Evolutionary conservation across 495 filamentous ascomycete species (phyloP).

Genomic region (Astrocystis sublimbata): DNA sequence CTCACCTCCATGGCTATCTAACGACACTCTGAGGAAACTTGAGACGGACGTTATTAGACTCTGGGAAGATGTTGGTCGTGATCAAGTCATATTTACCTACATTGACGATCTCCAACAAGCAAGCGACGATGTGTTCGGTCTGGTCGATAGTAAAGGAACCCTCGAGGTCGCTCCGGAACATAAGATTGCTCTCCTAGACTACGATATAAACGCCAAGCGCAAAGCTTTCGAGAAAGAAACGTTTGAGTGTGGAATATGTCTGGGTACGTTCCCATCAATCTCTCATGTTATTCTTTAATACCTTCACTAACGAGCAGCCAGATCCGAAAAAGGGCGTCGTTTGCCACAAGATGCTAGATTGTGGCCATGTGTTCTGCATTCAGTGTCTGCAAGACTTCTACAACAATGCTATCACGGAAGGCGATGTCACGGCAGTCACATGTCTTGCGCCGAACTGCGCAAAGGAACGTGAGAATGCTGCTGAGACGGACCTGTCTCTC

Average conservation of each 20-base stretch:
- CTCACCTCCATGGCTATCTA: conserved; percentile 68
- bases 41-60: conserved; percentile 60
- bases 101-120: conserved; percentile 85
- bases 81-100: conserved; percentile 77
- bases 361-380: conserved; percentile 88
- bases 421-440: conserved; percentile 72
- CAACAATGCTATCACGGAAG: conserved; percentile 81
- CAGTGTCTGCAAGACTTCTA: conserved; percentile 86
- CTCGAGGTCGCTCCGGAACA: conserved; percentile 59
- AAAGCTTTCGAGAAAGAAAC: conserved; percentile 79
- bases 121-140: conserved; percentile 74
- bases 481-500: conserved; percentile 26
- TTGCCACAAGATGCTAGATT: conserved; percentile 77
- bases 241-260: conserved; percentile 87
- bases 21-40: conserved; percentile 56
- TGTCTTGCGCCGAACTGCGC: conserved; percentile 78
- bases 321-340: conserved; percentile 87
- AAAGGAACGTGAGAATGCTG: conserved; percentile 51
- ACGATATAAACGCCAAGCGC: conserved; percentile 70
- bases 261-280: conserved; percentile 46
- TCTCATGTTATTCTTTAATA: not conserved
- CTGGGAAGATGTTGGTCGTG: conserved; percentile 82
- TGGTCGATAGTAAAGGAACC: conserved; percentile 54
- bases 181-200: conserved; percentile 75
- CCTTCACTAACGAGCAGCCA: conserved; percentile 32